phyloP scores from a whole-genome alignment of 257 asterid genomes.

The Solanum sparsipilum region DNA sequence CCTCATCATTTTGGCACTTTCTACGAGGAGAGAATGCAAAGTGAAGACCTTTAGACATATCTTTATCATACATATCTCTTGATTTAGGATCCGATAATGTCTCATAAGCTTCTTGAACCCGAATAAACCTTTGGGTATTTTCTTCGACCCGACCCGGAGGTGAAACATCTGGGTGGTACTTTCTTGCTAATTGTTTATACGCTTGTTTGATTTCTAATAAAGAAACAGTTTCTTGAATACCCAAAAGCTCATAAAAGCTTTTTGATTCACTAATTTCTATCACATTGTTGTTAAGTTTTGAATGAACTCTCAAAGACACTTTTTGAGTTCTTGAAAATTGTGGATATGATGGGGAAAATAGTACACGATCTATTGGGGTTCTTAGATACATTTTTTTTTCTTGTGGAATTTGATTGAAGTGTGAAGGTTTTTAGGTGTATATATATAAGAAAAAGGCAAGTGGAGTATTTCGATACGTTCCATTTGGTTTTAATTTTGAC shows the following conservation, averaged over 20 bases:
- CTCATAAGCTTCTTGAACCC: conserved; percentile 82
- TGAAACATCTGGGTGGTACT: conserved; percentile 91
- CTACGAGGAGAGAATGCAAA: conserved; percentile 38
- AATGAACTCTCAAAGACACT: neutral
- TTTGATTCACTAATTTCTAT: neutral
- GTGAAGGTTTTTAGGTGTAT: neutral
- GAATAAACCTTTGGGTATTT: conserved; percentile 55
- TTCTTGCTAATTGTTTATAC: conserved; percentile 72
- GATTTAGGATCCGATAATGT: conserved; percentile 67
- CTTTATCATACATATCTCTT: conserved; percentile 51
- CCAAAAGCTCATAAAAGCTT: conserved; percentile 63
- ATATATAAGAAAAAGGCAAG: neutral
- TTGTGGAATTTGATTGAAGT: neutral
- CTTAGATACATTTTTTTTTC: neutral
- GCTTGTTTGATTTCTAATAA: conserved; percentile 65
- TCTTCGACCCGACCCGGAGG: conserved; percentile 78
- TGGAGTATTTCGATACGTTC: neutral
- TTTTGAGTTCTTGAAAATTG: neutral
- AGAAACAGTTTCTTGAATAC: conserved; percentile 55
- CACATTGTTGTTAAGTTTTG: conserved; percentile 1
- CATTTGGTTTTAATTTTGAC: no score
- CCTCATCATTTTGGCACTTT: conserved; percentile 38
- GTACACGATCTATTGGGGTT: neutral
- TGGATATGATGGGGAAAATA: conserved; percentile 4
- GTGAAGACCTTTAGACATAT: conserved; percentile 40